Percentiles rank a stretch among this genome's conserved stretches.
These are phyloP conservation scores for Colletotrichum acutatum DNA, from an alignment of 2,329 filamentous ascomycete genomes.

Conservation along the genomic window DNA sequence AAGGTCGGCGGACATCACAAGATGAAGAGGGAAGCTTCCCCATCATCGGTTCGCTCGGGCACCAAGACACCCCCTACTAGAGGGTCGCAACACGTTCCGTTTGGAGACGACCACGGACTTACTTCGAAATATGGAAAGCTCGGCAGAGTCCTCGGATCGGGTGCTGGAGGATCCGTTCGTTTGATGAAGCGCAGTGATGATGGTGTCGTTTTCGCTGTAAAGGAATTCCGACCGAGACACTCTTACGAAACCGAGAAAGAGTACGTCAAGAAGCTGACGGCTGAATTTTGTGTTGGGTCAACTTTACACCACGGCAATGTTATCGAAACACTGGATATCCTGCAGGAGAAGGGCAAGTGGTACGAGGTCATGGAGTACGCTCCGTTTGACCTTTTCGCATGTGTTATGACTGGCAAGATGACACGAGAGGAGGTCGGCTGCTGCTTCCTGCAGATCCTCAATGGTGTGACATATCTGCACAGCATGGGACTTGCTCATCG, in stretches of 20 bases:
- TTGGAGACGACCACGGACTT: slow-evolving; percentile 92
- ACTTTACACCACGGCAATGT: slow-evolving; percentile 98
- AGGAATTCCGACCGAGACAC: slow-evolving; percentile 93
- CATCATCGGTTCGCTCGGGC: slow-evolving; percentile 65
- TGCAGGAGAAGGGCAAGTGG: slow-evolving; percentile 94
- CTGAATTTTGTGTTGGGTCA: slow-evolving; percentile 97
- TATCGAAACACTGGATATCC: slow-evolving; percentile 96
- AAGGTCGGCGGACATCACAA: slow-evolving; percentile 79
- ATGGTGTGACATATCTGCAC: slow-evolving; percentile 93
- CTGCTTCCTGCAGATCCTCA: slow-evolving; percentile 92
- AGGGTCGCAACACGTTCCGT: slow-evolving; percentile 75
- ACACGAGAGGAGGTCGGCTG: slow-evolving; percentile 89
- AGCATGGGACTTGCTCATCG: slow-evolving; percentile 94
- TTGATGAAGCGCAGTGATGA: slow-evolving; percentile 95
- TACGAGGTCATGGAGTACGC: slow-evolving; percentile 99
- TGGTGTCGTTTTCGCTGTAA: slow-evolving; percentile 94
- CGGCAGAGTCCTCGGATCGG: slow-evolving; percentile 91
- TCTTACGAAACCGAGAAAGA: slow-evolving; percentile 94
- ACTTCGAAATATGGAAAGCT: slow-evolving; percentile 95
- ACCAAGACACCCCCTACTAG: slow-evolving; percentile 59
- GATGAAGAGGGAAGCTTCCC: slow-evolving; percentile 74
- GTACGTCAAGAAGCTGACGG: slow-evolving; percentile 97
- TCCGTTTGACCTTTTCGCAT: slow-evolving; percentile 94
- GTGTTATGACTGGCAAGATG: slow-evolving; percentile 99
- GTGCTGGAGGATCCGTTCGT: slow-evolving; percentile 92